A percentile compares a stretch with the other conserved stretches of the same genome.
phyloP scores from a whole-genome alignment of 2,329 filamentous ascomycete genomes.

The Penicillium capsulatum region DNA sequence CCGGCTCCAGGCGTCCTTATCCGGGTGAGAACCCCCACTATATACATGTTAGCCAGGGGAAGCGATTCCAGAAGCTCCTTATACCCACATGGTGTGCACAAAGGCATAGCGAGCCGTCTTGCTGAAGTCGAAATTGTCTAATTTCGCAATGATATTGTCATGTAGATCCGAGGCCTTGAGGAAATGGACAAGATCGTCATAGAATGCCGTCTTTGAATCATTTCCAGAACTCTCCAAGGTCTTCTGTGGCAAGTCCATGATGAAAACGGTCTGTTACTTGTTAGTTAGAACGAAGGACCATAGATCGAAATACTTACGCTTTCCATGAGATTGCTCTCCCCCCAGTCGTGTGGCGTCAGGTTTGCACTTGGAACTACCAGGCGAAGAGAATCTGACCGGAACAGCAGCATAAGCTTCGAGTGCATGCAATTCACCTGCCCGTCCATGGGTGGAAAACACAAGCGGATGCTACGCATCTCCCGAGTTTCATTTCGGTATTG shows the following conservation, averaged over 20 bases:
- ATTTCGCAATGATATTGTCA: slow-evolving; percentile 60
- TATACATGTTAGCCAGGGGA: slow-evolving; percentile 7
- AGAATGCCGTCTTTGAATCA: slow-evolving; percentile 53
- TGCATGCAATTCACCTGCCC: slow-evolving; percentile 74
- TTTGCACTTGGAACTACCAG: slow-evolving; percentile 87
- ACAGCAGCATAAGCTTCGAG: slow-evolving; percentile 89
- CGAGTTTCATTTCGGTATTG: slow-evolving; percentile 40
- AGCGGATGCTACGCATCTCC: slow-evolving; percentile 52
- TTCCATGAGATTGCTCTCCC: slow-evolving; percentile 71
- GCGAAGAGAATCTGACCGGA: slow-evolving; percentile 67
- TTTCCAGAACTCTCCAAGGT: slow-evolving; percentile 22
- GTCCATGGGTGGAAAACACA: slow-evolving; percentile 79
- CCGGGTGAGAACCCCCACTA: slow-evolving; percentile 55
- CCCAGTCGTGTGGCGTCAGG: slow-evolving; percentile 82
- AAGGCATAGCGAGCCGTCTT: slow-evolving; percentile 70
- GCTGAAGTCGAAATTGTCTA: slow-evolving; percentile 77
- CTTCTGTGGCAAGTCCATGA: slow-evolving; percentile 77
- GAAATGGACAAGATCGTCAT: slow-evolving; percentile 67
- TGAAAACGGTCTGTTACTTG: slow-evolving; percentile 60
- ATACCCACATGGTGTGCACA: slow-evolving; percentile 74
- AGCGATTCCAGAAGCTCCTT: not conserved
- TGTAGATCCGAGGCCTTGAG: slow-evolving; percentile 63
- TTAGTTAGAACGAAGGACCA: not conserved
- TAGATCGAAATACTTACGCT: slow-evolving; percentile 54
- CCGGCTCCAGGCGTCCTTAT: slow-evolving; percentile 40